A percentile compares a stretch with the other conserved stretches of the same genome.
Evolutionary conservation across 495 filamentous ascomycete genomes (phyloP).

Genomic region (Cercophora newfieldiana): DNA sequence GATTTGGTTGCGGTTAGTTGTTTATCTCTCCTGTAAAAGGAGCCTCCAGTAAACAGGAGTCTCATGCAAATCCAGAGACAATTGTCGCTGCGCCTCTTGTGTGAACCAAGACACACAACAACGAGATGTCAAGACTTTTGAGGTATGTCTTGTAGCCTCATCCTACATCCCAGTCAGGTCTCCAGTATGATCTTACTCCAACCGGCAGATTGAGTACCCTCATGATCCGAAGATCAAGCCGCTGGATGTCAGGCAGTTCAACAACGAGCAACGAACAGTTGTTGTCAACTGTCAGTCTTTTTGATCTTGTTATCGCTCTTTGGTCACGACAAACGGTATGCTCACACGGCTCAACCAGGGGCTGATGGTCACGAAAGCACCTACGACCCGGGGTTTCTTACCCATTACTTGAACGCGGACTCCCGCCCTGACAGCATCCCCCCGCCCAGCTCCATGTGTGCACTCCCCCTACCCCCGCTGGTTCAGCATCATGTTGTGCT

Average conservation of each 20-base stretch:
- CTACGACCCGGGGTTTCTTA: slow-evolving; percentile 44
- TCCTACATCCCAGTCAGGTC: neutral
- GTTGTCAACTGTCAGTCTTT: neutral
- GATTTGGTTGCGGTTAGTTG: neutral
- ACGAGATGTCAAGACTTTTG: neutral
- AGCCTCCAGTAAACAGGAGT: neutral
- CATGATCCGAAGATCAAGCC: neutral
- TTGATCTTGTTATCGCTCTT: neutral
- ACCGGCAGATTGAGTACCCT: neutral
- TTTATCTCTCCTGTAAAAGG: neutral
- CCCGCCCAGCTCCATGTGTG: neutral
- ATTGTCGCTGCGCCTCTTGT: slow-evolving; percentile 8
- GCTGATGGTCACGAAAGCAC: slow-evolving; percentile 56
- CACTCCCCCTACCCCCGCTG: slow-evolving; percentile 31
- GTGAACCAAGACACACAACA: slow-evolving; percentile 3
- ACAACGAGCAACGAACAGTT: too few relatives aligned
- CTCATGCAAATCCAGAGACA: neutral
- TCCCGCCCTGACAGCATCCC: neutral
- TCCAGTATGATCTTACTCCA: neutral
- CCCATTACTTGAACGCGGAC: neutral
- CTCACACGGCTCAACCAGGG: slow-evolving; percentile 17
- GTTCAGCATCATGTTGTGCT: neutral
- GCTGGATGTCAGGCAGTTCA: too few relatives aligned
- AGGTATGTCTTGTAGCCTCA: neutral
- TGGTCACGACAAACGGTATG: neutral